Base-by-base conservation (phyloP, 2,329 filamentous ascomycete species). In the Byssothecium circinans region DNA sequence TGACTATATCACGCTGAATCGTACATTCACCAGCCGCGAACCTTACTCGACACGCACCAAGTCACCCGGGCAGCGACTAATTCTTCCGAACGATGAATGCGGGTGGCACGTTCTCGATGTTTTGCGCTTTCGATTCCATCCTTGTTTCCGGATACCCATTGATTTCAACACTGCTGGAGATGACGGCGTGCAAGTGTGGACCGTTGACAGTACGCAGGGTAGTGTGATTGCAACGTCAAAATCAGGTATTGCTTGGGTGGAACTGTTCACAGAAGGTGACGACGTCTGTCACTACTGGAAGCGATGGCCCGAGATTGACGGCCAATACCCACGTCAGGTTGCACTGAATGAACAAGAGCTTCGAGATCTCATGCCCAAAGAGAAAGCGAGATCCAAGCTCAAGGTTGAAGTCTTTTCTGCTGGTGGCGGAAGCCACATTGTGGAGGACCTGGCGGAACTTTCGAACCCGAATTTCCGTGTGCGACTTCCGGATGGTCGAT, bases 21-120 rank as follows among this genome's bases (percentile, higher is more conserved):
- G 92, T 20, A 87, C 87, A 1, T 97, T 96, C 67, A 79, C 88
- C 37, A 81, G 82, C 25, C 83, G 87, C 33, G 92, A 96, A 69
- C 84, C 90, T 1, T 96, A 87, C 65, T 94, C 88, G 2, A 96
- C 90, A 2, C 82, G 91, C 37, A 96, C 90, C 2, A 90, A 89
- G 65, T 86, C 86, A 35, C 90, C 88, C 60, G 91, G 91, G 2
- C 72, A 81, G 50, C 86, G 87, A 3, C 72, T 89, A 6, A 87
- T 91, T 34, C 70, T 87, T 35, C 83, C 83, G 25, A 81, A 85
- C 38, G 90, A 96, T 58, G 94, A 97, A 72, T 96, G 91, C 68
- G 80, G 78, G 20, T 97, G 92, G 92, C 91, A 96, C 71, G 83
- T 91, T 48, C 80, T 97, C 6, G 94, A 97, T 70, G 85, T 85